Conservation (phyloP, 1,139 yeast species). For the Candida albicans region DNA sequence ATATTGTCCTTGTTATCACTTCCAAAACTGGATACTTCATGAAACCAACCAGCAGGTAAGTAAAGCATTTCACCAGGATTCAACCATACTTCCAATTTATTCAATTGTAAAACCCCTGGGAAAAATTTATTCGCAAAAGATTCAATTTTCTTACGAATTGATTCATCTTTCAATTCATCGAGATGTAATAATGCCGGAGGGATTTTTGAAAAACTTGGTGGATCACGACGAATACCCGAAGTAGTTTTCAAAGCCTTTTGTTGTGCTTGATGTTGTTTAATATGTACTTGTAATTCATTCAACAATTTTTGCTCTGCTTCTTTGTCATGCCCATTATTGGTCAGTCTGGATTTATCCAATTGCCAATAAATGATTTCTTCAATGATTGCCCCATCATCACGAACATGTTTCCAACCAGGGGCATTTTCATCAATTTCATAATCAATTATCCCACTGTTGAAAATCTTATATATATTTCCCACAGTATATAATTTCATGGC, state of each 20-base stretch:
- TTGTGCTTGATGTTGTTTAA: slow-evolving; percentile 7
- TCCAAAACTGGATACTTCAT: slow-evolving; percentile 73
- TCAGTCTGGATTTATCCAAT: slow-evolving; percentile 13
- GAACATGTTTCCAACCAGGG: slow-evolving; percentile 56
- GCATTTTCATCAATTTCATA: slow-evolving; percentile 53
- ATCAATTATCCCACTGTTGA: slow-evolving; percentile 65
- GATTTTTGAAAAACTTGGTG: slow-evolving; percentile 65
- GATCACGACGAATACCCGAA: slow-evolving; percentile 36
- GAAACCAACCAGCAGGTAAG: slow-evolving; percentile 80
- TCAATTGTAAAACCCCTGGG: slow-evolving; percentile 48
- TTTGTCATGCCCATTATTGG: too few species aligned
- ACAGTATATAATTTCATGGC: slow-evolving; percentile 59
- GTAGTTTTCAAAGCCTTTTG: slow-evolving; percentile 10
- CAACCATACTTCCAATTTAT: slow-evolving; percentile 46
- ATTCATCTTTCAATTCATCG: slow-evolving; percentile 43
- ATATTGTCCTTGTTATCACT: slow-evolving; percentile 9
- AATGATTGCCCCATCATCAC: slow-evolving; percentile 62
- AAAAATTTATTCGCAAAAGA: slow-evolving; percentile 32
- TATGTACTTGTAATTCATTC: slow-evolving; percentile 18
- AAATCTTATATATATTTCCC: slow-evolving; percentile 53
- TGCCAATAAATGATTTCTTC: slow-evolving; percentile 47
- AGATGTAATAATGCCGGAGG: slow-evolving; percentile 65
- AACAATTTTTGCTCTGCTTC: slow-evolving; percentile 5
- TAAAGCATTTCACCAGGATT: slow-evolving; percentile 67
- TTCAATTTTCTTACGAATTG: slow-evolving; percentile 25